Evolutionary conservation across 441 rosid genomes (phyloP).

Genomic region (Populus trichocarpa): DNA sequence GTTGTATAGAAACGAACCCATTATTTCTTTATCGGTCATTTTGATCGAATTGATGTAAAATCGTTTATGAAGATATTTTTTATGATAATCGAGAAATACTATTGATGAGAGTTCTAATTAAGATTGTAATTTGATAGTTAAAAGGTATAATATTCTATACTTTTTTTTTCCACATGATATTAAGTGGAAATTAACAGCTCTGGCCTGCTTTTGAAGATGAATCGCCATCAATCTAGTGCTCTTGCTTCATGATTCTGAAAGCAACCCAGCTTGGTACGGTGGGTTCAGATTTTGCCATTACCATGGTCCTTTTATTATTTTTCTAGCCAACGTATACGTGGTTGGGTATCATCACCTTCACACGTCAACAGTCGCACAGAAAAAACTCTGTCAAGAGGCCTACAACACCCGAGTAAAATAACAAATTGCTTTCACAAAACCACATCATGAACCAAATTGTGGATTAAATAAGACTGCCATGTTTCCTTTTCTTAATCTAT

Average conservation of each 20-base stretch:
- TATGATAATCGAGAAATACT: no score
- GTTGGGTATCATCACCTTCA: slow-evolving; percentile 16
- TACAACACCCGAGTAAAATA: slow-evolving; percentile 14
- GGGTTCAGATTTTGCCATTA: slow-evolving; percentile 6
- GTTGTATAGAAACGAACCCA: no score
- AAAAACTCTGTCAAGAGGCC: slow-evolving; percentile 16
- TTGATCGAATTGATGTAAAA: no score
- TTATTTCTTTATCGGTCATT: no score
- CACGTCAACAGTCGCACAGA: slow-evolving; percentile 13
- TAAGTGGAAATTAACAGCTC: background rate
- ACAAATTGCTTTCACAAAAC: background rate
- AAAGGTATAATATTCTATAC: background rate
- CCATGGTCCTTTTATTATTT: background rate
- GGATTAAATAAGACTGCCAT: background rate
- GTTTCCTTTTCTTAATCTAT: background rate
- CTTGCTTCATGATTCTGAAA: slow-evolving; percentile 7
- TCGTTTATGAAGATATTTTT: no score
- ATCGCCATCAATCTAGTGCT: slow-evolving; percentile 5
- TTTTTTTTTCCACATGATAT: slow-evolving; percentile 5
- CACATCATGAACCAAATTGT: background rate
- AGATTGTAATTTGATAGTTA: no score
- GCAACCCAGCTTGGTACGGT: slow-evolving; percentile 15
- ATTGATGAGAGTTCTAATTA: no score
- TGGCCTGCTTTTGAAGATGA: background rate
- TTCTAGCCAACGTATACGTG: background rate